Base-by-base conservation (phyloP, 345 rosid genomes). In the Gossypium thurberi region DNA sequence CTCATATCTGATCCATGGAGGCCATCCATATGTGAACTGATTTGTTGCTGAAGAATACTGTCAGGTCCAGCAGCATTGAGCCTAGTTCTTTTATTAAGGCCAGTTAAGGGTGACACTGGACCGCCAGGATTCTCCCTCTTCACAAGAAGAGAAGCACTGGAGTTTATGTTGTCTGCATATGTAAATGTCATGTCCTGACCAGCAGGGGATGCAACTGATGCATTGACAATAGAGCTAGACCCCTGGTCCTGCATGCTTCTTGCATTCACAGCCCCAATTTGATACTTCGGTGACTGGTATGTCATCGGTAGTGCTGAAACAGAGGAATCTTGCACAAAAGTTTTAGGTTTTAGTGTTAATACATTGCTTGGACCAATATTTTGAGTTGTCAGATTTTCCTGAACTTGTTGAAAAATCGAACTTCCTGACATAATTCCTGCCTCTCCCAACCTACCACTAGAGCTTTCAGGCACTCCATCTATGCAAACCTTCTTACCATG, bases 121-220 rank as follows among this genome's bases (percentile, higher is more conserved):
- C 85, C 89, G 70, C 90, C 98, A 77, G 84, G 92, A 80, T 63
- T 88, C 71, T 91, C 98, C 71, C 93, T 89, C 74, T 87, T 95
- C 53, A 87, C 89, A 72, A 79, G 86, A 77, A 86, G 76, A 33
- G 89, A 81, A 76, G 89, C 23, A 76, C 79, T 74, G 25, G 89
- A 65, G 81, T 83, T 88, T 65, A 84, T 72, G 81, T 70, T 80
- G 76, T 88, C 90, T 25, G 78, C 59, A 82, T 87, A 88, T 23
- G 97, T 52, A 69, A 87, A 76, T 79, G 85, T 84, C 82, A 84
- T 86, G 64, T 90, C 97, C 79, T 87, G 91, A 76, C 87, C 93
- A 56, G 81, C 81, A 70, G 91, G 87, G 37, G 84, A 84, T 65
- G 89, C 85, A 69, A 84, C 92, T 26, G 89, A 78, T 72, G 79